Evolutionary conservation across 768 basidiomycete species (phyloP), one percentile per base, ranked within the genome.

Genomic region (Suillus decipiens): DNA sequence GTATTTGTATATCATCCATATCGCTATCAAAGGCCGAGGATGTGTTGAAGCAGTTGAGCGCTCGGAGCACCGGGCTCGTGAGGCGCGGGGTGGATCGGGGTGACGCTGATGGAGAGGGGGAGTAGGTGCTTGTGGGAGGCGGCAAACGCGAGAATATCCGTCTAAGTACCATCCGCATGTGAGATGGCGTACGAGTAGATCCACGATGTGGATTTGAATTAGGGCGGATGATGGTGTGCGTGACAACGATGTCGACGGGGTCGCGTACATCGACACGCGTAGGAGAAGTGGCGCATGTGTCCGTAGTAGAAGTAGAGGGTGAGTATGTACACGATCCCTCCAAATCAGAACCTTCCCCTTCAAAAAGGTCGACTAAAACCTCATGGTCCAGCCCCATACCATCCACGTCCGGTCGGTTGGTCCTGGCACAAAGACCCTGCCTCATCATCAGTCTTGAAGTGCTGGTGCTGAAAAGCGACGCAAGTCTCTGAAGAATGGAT

Each of bases 191-290:
- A 50, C 15, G 24, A 28, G 47, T 24, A 24, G 24, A 15, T 17
- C 1, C 3, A 28, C 28, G 48, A 50, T 10, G 8, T 15, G 24
- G 28, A 28, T 28, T 50, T 1, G 73, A 62, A 8, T 64, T 34
- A 3, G 77, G 78, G 19, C 72, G 75, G 63, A 80, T 72, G 69
- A 76, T 73, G 53, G 75, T 79, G 59, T 77, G 78, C 34, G 75
- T 76, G 36, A 77, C 69, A 55, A 68, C 64, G 62, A 70, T 70
- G 61, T 75, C 71, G 4, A 76, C 75, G 17, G 69, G 68, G 61
- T 72, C 69, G 54, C 61, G 69, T 2, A 68, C 70, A n/a, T 73
- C 72, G 10, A 71, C 51, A 5, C 60, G 59, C 1, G 60, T 42
- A 10, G 61, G 39, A 14, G 37, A 36, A 7, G 47, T 48, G 69